phyloP scores from a whole-genome alignment of 2,329 filamentous ascomycete genomes.

The Fusarium napiforme region DNA sequence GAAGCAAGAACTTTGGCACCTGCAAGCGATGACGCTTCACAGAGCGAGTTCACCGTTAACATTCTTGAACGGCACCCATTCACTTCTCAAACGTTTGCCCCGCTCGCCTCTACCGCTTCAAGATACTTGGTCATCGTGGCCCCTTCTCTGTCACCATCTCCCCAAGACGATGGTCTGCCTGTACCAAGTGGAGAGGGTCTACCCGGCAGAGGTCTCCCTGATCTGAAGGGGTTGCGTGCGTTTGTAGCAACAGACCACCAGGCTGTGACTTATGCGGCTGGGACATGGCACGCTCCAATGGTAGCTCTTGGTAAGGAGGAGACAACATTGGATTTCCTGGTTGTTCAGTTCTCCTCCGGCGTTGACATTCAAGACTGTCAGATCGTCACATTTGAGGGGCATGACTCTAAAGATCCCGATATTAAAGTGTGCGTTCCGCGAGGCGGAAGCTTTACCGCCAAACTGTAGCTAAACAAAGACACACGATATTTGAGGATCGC shows the following conservation, averaged over 20 bases:
- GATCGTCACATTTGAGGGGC: conserved; percentile 66
- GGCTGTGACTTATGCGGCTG: conserved; percentile 90
- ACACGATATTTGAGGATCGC: conserved; percentile 24
- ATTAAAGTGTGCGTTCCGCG: conserved; percentile 48
- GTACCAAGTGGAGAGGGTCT: conserved; percentile 53
- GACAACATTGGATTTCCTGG: conserved; percentile 82
- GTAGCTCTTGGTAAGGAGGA: conserved; percentile 75
- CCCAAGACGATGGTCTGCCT: conserved; percentile 41
- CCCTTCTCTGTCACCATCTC: conserved; percentile 69
- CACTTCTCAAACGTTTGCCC: conserved; percentile 93
- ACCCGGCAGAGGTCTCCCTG: conserved; percentile 74
- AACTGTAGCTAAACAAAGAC: conserved; percentile 17
- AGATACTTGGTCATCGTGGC: conserved; percentile 90
- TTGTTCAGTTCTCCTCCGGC: conserved; percentile 89
- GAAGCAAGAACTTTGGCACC: conserved; percentile 51
- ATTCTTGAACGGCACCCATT: conserved; percentile 93
- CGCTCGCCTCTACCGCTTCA: conserved; percentile 66
- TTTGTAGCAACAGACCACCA: conserved; percentile 83
- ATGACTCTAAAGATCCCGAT: conserved; percentile 53
- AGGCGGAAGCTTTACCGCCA: conserved; percentile 19
- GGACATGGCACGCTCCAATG: conserved; percentile 98
- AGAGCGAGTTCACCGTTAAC: conserved; percentile 65
- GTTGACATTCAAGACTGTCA: conserved; percentile 88
- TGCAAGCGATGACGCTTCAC: conserved; percentile 11
- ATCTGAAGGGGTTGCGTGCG: conserved; percentile 75